phyloP scores from a whole-genome alignment of 2,329 filamentous ascomycete genomes.

The Diaporthe citriasiana region DNA sequence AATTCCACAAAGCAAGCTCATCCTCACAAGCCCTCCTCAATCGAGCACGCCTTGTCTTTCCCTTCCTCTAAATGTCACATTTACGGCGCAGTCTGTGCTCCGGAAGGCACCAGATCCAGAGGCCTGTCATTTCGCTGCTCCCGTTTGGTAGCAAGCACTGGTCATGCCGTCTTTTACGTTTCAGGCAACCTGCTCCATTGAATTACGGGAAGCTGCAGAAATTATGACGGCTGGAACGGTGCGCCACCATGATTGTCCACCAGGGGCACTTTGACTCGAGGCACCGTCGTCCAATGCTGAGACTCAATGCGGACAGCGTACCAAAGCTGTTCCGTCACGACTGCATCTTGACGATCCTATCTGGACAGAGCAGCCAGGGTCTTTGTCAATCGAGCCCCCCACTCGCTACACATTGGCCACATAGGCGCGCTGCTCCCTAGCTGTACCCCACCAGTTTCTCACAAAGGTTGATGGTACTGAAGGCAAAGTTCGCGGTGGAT shows the following conservation, averaged over 20 bases:
- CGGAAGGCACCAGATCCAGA: slow-evolving; percentile 31
- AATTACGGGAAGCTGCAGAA: slow-evolving; percentile 55
- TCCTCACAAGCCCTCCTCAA: background rate
- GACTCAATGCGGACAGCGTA: slow-evolving; percentile 38
- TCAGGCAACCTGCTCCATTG: slow-evolving; percentile 45
- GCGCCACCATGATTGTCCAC: slow-evolving; percentile 48
- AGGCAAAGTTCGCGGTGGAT: background rate
- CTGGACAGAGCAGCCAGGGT: slow-evolving; percentile 30
- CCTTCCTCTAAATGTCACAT: slow-evolving; percentile 45
- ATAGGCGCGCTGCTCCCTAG: slow-evolving; percentile 26
- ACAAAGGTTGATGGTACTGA: slow-evolving; percentile 15
- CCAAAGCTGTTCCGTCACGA: slow-evolving; percentile 18
- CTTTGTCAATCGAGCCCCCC: slow-evolving; percentile 2
- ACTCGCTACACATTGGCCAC: slow-evolving; percentile 31
- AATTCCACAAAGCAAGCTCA: background rate
- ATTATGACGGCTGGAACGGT: slow-evolving; percentile 52
- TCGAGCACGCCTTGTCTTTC: slow-evolving; percentile 38
- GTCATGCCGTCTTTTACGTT: slow-evolving; percentile 48
- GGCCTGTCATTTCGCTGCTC: slow-evolving; percentile 48
- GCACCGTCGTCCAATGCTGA: slow-evolving; percentile 44
- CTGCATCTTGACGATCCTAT: slow-evolving; percentile 20
- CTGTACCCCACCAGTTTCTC: slow-evolving; percentile 40
- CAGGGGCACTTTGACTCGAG: slow-evolving; percentile 57
- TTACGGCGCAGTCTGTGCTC: slow-evolving; percentile 40
- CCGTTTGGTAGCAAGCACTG: slow-evolving; percentile 51